Conservation (phyloP, 2,329 filamentous ascomycete species). For the Knufia fluminis region DNA sequence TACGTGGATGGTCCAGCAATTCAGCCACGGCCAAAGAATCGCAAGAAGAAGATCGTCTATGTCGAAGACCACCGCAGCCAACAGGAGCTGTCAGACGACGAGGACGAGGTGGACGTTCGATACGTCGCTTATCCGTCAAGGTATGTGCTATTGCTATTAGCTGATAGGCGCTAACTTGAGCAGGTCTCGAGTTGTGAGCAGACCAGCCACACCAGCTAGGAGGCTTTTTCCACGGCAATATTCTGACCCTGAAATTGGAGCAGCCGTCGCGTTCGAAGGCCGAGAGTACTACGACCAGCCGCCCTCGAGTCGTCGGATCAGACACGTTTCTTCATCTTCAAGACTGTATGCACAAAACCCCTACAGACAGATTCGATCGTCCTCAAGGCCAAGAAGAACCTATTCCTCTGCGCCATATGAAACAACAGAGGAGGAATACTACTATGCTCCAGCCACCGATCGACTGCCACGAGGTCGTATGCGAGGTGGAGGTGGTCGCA, state of each 20-base stretch:
- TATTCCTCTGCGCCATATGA: background rate
- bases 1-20: background rate
- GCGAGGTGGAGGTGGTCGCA: background rate
- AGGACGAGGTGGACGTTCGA: conserved; percentile 1
- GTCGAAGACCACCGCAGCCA: conserved; percentile 1
- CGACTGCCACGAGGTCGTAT: background rate
- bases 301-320: background rate
- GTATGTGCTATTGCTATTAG: background rate
- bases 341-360: background rate
- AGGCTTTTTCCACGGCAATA: background rate
- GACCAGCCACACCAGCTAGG: background rate
- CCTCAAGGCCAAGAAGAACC: background rate
- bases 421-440: background rate
- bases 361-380: background rate
- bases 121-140: conserved; percentile 1
- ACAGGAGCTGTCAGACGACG: background rate
- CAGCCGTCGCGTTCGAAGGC: background rate
- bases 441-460: background rate
- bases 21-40: background rate
- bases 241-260: background rate
- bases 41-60: conserved; percentile 4
- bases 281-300: background rate
- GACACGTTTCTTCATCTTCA: background rate
- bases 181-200: background rate
- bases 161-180: background rate